These are phyloP conservation scores for Chrysopogon serrulatus DNA, from an alignment of 176 grass and related monocot genomes.

Conservation along the genomic window DNA sequence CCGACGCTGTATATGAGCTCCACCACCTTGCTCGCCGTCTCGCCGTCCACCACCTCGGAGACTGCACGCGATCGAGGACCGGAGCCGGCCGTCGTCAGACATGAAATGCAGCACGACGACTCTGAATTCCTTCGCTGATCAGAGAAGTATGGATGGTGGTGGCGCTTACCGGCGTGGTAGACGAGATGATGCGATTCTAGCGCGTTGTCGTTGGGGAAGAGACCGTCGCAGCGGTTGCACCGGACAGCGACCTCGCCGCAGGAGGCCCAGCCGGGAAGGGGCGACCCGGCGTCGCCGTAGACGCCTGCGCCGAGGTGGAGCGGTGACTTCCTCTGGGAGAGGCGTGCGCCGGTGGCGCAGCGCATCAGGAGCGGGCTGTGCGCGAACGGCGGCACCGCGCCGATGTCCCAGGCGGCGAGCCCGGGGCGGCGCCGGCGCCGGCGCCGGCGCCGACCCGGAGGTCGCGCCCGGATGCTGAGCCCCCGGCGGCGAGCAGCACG, in stretches of 20 bases:
- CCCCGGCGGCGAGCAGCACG: constrained; percentile 31
- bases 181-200: constrained; percentile 67
- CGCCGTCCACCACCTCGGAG: constrained; percentile 54
- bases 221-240: constrained; percentile 50
- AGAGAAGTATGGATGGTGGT: not conserved
- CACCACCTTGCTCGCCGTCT: constrained; percentile 64
- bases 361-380: constrained; percentile 44
- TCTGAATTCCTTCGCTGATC: not conserved
- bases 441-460: no score
- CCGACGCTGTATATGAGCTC: constrained; percentile 74
- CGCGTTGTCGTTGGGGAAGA: constrained; percentile 33
- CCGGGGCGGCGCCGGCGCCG: not conserved
- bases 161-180: constrained; percentile 57
- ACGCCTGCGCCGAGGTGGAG: not conserved
- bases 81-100: not conserved
- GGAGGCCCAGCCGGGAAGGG: constrained; percentile 12
- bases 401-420: constrained; percentile 5
- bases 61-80: constrained; percentile 38
- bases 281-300: not conserved
- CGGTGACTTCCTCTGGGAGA: constrained; percentile 35
- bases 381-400: constrained; percentile 24
- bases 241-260: constrained; percentile 19
- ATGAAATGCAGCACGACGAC: not conserved
- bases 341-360: constrained; percentile 28
- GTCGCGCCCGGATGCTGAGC: not conserved